A percentile compares a stretch with the other conserved stretches of the same genome.
Conservation (phyloP, 768 basidiomycete species). For the Suillus clintonianus region DNA sequence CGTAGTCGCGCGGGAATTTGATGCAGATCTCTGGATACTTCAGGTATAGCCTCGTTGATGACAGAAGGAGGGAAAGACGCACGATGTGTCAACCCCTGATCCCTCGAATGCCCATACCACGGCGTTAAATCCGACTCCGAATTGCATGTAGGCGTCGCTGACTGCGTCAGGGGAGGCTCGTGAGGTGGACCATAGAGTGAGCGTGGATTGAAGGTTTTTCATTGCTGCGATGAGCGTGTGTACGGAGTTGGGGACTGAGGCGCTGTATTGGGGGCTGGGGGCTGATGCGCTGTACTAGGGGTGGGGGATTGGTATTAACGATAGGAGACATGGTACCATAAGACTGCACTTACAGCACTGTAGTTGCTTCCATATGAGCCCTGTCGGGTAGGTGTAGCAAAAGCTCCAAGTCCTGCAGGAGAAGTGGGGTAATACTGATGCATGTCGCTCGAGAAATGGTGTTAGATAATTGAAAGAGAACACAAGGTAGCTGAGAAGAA, state of each 20-base stretch:
- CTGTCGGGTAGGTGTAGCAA: slow-evolving; percentile 1
- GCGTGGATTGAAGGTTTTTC: slow-evolving; percentile 74
- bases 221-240: slow-evolving; percentile 75
- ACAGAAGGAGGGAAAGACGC: slow-evolving; percentile 24
- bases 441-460: background rate
- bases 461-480: background rate
- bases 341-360: background rate
- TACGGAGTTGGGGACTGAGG: slow-evolving; percentile 63
- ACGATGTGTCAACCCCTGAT: slow-evolving; percentile 80
- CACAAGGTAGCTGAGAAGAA: background rate
- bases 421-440: slow-evolving; percentile 10
- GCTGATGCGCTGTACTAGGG: slow-evolving; percentile 42
- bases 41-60: slow-evolving; percentile 2
- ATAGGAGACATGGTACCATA: background rate
- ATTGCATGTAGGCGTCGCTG: slow-evolving; percentile 85
- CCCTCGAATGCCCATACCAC: slow-evolving; percentile 74
- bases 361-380: slow-evolving; percentile 1
- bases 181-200: slow-evolving; percentile 67
- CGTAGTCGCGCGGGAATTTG: slow-evolving; percentile 41
- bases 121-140: slow-evolving; percentile 87
- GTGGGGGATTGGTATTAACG: background rate
- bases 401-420: slow-evolving; percentile 8
- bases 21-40: slow-evolving; percentile 38
- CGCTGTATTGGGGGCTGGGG: slow-evolving; percentile 30
- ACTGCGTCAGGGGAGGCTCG: slow-evolving; percentile 69